These are phyloP conservation scores for Backusella sp. DNA, from an alignment of 192 early-diverging fungal species.

Conservation along the genomic window DNA sequence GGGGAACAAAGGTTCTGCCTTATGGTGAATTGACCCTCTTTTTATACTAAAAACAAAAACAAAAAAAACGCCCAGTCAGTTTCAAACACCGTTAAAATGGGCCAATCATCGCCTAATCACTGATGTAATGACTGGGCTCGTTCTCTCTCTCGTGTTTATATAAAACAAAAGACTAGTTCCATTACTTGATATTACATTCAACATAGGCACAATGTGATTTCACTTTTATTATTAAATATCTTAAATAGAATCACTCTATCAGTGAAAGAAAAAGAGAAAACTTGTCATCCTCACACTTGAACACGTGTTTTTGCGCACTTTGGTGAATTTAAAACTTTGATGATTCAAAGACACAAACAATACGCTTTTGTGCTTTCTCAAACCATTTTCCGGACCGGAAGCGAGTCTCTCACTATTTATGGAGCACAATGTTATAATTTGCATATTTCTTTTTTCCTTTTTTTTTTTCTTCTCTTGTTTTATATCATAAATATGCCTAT, in stretches of 20 bases:
- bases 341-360: background rate
- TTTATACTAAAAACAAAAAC: background rate
- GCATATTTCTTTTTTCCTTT: background rate
- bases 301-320: background rate
- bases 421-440: background rate
- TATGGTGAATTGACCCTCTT: background rate
- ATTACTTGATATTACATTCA: background rate
- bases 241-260: background rate
- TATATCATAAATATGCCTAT: slow-evolving; percentile 5
- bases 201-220: background rate
- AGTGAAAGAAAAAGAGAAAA: background rate
- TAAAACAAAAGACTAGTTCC: background rate
- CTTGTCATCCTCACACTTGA: background rate
- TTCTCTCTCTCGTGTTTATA: background rate
- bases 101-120: background rate
- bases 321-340: background rate
- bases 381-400: background rate
- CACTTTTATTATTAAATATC: background rate
- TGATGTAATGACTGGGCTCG: background rate
- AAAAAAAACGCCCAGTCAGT: background rate
- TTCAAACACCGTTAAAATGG: background rate
- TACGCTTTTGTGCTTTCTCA: background rate
- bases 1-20: background rate
- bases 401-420: background rate
- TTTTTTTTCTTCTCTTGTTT: background rate